A percentile compares a stretch with the other conserved stretches of the same genome.
These are phyloP conservation scores for Dictyostelium purpureum DNA, from an alignment of 78 protist species.

Conservation along the genomic window DNA sequence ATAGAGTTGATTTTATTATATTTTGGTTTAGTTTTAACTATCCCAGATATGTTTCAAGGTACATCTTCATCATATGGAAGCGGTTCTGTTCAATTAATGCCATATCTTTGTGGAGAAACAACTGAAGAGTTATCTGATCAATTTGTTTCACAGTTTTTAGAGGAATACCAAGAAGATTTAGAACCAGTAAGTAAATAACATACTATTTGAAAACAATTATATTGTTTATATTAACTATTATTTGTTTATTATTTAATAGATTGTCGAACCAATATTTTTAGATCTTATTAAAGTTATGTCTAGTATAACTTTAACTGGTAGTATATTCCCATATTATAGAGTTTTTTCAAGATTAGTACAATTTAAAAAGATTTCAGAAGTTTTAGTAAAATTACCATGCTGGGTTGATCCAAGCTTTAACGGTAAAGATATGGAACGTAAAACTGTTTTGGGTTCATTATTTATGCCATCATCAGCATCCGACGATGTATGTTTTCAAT, in stretches of 20 bases:
- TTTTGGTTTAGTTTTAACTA: conserved; percentile 29
- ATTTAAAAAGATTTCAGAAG: conserved; percentile 49
- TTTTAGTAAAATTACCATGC: conserved; percentile 16
- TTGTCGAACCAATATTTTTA: conserved; percentile 49
- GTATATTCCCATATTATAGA: conserved; percentile 18
- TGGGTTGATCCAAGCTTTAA: conserved; percentile 2
- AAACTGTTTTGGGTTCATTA: conserved; percentile 26
- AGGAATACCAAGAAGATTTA: conserved; percentile 30
- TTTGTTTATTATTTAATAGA: not conserved
- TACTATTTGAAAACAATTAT: not conserved
- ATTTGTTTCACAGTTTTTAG: conserved; percentile 23
- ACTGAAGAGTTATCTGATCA: conserved; percentile 41
- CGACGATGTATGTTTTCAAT: not conserved
- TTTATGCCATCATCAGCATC: conserved; percentile 35
- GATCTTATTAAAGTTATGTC: not conserved
- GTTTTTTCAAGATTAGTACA: conserved; percentile 44
- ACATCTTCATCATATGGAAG: conserved; percentile 19
- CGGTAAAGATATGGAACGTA: conserved; percentile 54
- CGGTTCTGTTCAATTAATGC: conserved; percentile 45
- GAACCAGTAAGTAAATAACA: not conserved
- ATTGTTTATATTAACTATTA: not conserved
- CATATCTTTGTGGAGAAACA: conserved; percentile 29
- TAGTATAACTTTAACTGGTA: conserved; percentile 20
- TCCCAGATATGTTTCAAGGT: conserved; percentile 69
- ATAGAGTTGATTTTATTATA: conserved; percentile 38